Conservation (phyloP, 441 rosid species). For the Euphorbia celastroides region DNA sequence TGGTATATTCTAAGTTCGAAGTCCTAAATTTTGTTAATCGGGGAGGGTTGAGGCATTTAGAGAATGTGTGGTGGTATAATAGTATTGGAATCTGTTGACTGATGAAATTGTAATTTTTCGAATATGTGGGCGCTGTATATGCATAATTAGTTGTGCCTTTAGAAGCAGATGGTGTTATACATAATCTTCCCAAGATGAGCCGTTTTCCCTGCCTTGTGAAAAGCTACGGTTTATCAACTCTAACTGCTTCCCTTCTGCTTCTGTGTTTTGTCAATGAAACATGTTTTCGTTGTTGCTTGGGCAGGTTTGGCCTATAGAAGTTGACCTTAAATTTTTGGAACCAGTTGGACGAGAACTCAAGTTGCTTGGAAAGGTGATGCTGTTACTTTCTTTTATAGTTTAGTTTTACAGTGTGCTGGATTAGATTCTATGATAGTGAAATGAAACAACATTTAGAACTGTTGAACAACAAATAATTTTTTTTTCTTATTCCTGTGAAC, state of each 20-base stretch:
- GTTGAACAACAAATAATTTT: background rate
- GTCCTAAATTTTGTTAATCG: background rate
- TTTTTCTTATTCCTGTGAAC: background rate
- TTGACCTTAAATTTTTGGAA: conserved; percentile 70
- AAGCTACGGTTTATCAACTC: background rate
- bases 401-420: background rate
- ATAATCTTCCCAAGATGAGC: background rate
- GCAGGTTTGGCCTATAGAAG: conserved; percentile 88
- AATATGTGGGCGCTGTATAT: too few relatives aligned
- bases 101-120: too few relatives aligned
- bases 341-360: conserved; percentile 76
- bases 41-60: background rate
- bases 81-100: too few relatives aligned
- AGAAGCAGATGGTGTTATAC: too few relatives aligned
- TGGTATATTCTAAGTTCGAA: background rate
- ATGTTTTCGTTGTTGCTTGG: conserved; percentile 1
- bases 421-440: background rate
- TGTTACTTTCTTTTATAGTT: background rate
- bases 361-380: conserved; percentile 68
- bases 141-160: too few relatives aligned
- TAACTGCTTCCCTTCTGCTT: background rate
- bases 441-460: background rate
- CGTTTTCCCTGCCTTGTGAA: background rate
- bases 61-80: too few relatives aligned
- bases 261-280: background rate